Evolutionary conservation across 148 eudicot species (phyloP), one percentile per base, ranked within the genome.

Genomic region (Rhododendron mucronatum): DNA sequence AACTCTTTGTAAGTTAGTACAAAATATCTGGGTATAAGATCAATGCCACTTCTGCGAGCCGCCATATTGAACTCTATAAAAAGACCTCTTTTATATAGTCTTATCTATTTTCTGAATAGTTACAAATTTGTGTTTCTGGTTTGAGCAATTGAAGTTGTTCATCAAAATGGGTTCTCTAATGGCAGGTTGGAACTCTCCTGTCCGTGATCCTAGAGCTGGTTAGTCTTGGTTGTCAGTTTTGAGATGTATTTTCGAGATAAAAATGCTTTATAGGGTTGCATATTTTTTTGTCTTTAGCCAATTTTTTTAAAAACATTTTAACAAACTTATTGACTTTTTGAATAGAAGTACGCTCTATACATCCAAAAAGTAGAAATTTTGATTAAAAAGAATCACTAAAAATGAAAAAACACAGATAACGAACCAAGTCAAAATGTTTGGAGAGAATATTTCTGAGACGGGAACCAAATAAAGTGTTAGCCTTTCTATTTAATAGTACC

Each of bases 141-240:
- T 55, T 1, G 3, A 50, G 11, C 30, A 45, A 30, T 6, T 15
- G 14, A 11, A 55, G 26, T 53, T 33, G 18, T 74, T 76, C 18
- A 6, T 28, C 20, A 84, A 37, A 55, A 93, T 93, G 95, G 95
- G 95, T 85, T 93, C 95, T 80, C 84, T 93, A 77, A 91, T 93
- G 95, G 88, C 90, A n/a, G 95, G 95, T 39, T 93, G 94, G 95
- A 88, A 84, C 79, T 91, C 94, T 30, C 89, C 78, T 77, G 75
- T 83, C 20, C 83, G 85, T 48, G 95, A 95, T 90, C 90, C 94
- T 26, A 90, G 87, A 84, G 13, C 33, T 71, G 30, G 30, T 65
- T n/a, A 33, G 20, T 71, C 11, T 35, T 41, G 7, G 44, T 41
- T 41, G 44, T 41, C 0, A 5, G 44, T 41, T 41, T 41, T 5